Percentiles rank a stretch among this genome's conserved stretches.
Evolutionary conservation across 2,329 filamentous ascomycete species (phyloP).

Genomic region (Neocatenulostroma microsporum): DNA sequence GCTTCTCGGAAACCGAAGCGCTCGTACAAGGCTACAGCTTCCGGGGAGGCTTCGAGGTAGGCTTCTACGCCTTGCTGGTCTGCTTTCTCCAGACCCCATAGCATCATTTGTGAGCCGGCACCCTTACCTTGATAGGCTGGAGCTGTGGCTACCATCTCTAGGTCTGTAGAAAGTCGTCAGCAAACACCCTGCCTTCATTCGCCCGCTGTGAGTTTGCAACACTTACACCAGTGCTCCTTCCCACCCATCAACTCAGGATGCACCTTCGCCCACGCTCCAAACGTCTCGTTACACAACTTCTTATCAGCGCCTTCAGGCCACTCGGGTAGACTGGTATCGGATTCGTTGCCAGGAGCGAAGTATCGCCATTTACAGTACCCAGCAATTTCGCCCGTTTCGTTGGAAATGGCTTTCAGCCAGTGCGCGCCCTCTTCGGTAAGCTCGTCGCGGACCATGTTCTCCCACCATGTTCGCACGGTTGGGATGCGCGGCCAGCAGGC

Average conservation of each 20-base stretch:
- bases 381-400: slow-evolving; percentile 12
- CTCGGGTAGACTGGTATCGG: slow-evolving; percentile 15
- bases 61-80: slow-evolving; percentile 28
- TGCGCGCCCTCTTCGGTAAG: slow-evolving; percentile 16
- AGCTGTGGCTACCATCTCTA: slow-evolving; percentile 29
- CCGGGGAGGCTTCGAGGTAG: slow-evolving; percentile 33
- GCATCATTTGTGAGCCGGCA: slow-evolving; percentile 30
- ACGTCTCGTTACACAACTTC: slow-evolving; percentile 20
- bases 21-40: slow-evolving; percentile 32
- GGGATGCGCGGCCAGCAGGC: slow-evolving; percentile 21
- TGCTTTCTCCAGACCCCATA: slow-evolving; percentile 32
- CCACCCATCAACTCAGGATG: slow-evolving; percentile 20
- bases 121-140: slow-evolving; percentile 33
- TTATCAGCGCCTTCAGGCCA: slow-evolving; percentile 22
- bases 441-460: slow-evolving; percentile 18
- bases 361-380: slow-evolving; percentile 22
- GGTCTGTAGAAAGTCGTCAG: slow-evolving; percentile 13
- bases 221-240: slow-evolving; percentile 24
- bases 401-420: slow-evolving; percentile 21
- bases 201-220: background rate
- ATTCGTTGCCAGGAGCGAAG: slow-evolving; percentile 14
- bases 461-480: slow-evolving; percentile 19
- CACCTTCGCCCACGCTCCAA: slow-evolving; percentile 20
- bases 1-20: slow-evolving; percentile 28
- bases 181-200: background rate